A percentile compares a stretch with the other conserved stretches of the same genome.
phyloP scores from a whole-genome alignment of 106 monocot species.

The Vanilla planifolia region DNA sequence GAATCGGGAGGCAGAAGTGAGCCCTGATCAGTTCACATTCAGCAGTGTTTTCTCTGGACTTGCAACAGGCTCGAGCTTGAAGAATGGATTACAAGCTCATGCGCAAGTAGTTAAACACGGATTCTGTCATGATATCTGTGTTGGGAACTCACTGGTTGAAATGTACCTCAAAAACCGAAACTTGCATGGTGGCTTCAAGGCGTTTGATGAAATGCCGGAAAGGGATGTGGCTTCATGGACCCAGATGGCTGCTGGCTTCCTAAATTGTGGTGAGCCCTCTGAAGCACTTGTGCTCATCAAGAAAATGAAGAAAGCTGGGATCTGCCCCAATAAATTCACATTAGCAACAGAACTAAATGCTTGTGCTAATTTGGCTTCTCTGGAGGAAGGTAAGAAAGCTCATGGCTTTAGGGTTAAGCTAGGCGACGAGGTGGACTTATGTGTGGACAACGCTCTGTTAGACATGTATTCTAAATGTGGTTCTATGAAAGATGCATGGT shows the following conservation, averaged over 20 bases:
- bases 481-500: slow-evolving; percentile 28
- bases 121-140: slow-evolving; percentile 38
- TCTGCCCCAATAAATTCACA: slow-evolving; percentile 69
- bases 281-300: slow-evolving; percentile 34
- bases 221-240: slow-evolving; percentile 84
- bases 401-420: slow-evolving; percentile 60
- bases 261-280: slow-evolving; percentile 42
- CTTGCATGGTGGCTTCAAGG: slow-evolving; percentile 25
- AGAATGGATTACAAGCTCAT: slow-evolving; percentile 40
- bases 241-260: slow-evolving; percentile 54
- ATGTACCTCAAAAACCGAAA: slow-evolving; percentile 53
- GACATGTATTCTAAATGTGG: slow-evolving; percentile 93
- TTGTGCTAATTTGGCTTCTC: slow-evolving; percentile 37
- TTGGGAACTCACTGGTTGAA: slow-evolving; percentile 59
- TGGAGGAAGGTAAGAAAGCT: slow-evolving; percentile 58
- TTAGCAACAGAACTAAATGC: slow-evolving; percentile 51
- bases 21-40: slow-evolving; percentile 62
- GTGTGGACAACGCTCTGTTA: slow-evolving; percentile 70
- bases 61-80: slow-evolving; percentile 25
- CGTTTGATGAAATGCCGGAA: slow-evolving; percentile 39
- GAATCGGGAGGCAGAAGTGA: slow-evolving; percentile 35
- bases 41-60: slow-evolving; percentile 64
- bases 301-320: slow-evolving; percentile 43
- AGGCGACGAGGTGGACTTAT: slow-evolving; percentile 37
- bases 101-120: slow-evolving; percentile 60